Evolutionary conservation across 2,329 filamentous ascomycete species (phyloP).

Genomic region (Colletotrichum magnum): DNA sequence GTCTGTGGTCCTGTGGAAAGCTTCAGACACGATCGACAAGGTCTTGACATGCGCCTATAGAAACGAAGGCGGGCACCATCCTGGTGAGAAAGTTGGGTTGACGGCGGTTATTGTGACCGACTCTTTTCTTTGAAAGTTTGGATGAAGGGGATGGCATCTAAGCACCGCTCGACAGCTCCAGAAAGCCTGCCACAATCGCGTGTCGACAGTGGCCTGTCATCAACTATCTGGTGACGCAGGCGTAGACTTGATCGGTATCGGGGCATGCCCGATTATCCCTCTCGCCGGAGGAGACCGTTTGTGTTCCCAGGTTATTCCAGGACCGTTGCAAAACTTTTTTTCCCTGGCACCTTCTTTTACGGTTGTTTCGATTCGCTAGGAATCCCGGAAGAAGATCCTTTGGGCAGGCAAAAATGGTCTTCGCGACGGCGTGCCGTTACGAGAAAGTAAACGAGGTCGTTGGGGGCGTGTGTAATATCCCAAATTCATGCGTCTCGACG

Average conservation of each 20-base stretch:
- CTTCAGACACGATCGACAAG: slow-evolving; percentile 10
- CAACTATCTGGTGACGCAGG: not conserved
- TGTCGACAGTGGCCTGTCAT: not conserved
- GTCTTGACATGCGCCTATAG: slow-evolving; percentile 7
- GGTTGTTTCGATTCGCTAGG: slow-evolving; percentile 36
- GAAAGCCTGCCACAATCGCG: not conserved
- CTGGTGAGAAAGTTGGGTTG: slow-evolving; percentile 21
- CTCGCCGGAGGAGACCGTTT: slow-evolving; percentile 11
- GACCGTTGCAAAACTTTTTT: slow-evolving; percentile 6
- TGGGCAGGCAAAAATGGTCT: not conserved
- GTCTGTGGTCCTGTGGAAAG: slow-evolving; percentile 13
- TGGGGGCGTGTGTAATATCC: slow-evolving; percentile 36
- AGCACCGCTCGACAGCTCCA: not conserved
- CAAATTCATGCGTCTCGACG: slow-evolving; percentile 38
- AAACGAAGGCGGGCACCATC: slow-evolving; percentile 23
- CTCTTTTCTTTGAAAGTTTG: slow-evolving; percentile 11
- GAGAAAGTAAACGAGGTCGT: slow-evolving; percentile 3
- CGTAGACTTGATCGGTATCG: not conserved
- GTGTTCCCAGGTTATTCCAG: slow-evolving; percentile 13
- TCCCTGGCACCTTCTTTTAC: slow-evolving; percentile 2
- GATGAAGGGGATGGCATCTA: slow-evolving; percentile 12
- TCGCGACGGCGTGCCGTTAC: slow-evolving; percentile 5
- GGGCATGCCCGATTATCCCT: slow-evolving; percentile 3
- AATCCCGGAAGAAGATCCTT: slow-evolving; percentile 30
- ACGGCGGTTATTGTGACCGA: slow-evolving; percentile 29